phyloP scores from a whole-genome alignment of 2,329 filamentous ascomycete species.

The Corynespora cassiicola region DNA sequence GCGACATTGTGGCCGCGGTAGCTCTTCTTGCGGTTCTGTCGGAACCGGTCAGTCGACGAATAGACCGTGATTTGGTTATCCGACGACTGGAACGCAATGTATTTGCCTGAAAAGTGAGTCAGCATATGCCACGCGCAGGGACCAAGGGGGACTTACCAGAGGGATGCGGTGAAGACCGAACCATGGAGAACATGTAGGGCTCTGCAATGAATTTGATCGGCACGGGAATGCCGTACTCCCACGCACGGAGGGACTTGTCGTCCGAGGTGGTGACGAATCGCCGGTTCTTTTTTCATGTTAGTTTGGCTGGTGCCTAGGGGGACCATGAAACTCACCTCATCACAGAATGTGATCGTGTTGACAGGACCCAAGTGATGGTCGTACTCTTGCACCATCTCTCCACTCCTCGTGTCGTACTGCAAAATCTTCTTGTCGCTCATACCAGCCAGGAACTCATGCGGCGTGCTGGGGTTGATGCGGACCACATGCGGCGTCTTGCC shows the following conservation, averaged over 20 bases:
- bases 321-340: slow-evolving; percentile 59
- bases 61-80: slow-evolving; percentile 99
- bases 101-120: no score
- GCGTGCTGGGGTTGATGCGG: slow-evolving; percentile 85
- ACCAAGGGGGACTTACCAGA: no score
- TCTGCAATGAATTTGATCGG: slow-evolving; percentile 99
- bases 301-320: neutral
- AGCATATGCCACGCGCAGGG: no score
- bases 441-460: slow-evolving; percentile 91
- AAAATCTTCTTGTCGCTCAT: slow-evolving; percentile 99
- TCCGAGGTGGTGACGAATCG: slow-evolving; percentile 98
- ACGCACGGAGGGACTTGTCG: slow-evolving; percentile 93
- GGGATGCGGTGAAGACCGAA: slow-evolving; percentile 82
- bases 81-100: slow-evolving; percentile 88
- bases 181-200: slow-evolving; percentile 97
- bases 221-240: slow-evolving; percentile 98
- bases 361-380: slow-evolving; percentile 97
- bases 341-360: slow-evolving; percentile 97
- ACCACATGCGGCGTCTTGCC: slow-evolving; percentile 96
- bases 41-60: slow-evolving; percentile 91
- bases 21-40: slow-evolving; percentile 95
- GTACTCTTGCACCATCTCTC: slow-evolving; percentile 92
- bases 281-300: slow-evolving; percentile 61
- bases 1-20: slow-evolving; percentile 97
- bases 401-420: slow-evolving; percentile 88